Conservation (phyloP, 1,284 basidiomycete genomes). For the Pyrrhoderma noxium region DNA sequence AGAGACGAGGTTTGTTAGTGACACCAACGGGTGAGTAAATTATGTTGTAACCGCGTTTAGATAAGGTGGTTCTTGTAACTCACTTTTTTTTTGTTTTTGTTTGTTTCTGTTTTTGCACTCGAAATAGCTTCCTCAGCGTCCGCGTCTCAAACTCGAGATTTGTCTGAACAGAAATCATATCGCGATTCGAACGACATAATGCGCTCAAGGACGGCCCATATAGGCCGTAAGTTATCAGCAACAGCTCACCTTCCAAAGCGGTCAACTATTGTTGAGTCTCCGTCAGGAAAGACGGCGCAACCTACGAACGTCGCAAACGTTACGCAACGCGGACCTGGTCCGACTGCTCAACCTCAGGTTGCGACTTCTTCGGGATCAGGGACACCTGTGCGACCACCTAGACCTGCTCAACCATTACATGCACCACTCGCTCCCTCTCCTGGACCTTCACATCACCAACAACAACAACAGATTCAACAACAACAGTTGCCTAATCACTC, state of each 20-base stretch:
- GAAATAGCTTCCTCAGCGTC: constrained; percentile 29
- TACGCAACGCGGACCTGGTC: constrained; percentile 33
- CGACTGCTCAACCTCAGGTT: constrained; percentile 28
- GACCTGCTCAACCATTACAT: constrained; percentile 15
- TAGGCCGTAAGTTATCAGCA: constrained; percentile 84
- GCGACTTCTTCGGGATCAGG: constrained; percentile 25
- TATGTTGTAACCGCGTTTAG: not conserved
- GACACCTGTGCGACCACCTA: constrained; percentile 20
- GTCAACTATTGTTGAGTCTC: constrained; percentile 93
- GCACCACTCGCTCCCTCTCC: constrained; percentile 15
- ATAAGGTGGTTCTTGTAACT: constrained; percentile 17
- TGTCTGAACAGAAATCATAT: constrained; percentile 60
- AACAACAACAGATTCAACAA: constrained; percentile 25
- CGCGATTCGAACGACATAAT: constrained; percentile 87
- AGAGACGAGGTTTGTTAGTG: constrained; percentile 87
- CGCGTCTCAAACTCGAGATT: constrained; percentile 27
- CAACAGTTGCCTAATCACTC: no score
- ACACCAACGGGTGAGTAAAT: constrained; percentile 57
- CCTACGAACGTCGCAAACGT: constrained; percentile 40
- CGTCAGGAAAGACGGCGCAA: constrained; percentile 82
- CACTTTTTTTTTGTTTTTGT: constrained; percentile 22
- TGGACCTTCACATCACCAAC: constrained; percentile 9
- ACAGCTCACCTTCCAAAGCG: constrained; percentile 88
- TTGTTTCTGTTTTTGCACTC: no score
- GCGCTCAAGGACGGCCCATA: constrained; percentile 86